A percentile compares a stretch with the other conserved stretches of the same genome.
These are phyloP conservation scores for Gorgonomyces haynaldii DNA, from an alignment of 192 early-diverging fungal species.

Conservation along the genomic window DNA sequence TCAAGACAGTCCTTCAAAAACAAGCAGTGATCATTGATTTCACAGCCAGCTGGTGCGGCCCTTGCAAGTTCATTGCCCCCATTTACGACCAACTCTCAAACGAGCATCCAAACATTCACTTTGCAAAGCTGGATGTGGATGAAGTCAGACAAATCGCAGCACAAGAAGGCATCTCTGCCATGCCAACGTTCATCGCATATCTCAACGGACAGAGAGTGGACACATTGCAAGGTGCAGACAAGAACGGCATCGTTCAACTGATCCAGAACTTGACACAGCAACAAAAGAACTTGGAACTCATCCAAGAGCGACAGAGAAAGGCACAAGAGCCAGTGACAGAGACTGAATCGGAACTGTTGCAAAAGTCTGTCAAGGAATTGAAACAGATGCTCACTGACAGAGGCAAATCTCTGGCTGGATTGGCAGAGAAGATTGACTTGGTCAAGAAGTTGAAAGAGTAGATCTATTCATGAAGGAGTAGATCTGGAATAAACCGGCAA, in stretches of 20 bases:
- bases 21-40: constrained; percentile 3
- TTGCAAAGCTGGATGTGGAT: constrained; percentile 24
- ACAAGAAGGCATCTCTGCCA: constrained; percentile 22
- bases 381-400: constrained; percentile 36
- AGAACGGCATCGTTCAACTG: constrained; percentile 40
- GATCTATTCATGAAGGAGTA: too few relatives aligned
- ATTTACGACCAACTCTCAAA: constrained; percentile 6
- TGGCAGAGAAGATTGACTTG: constrained; percentile 39
- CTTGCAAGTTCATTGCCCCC: constrained; percentile 14
- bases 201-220: constrained; percentile 52
- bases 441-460: constrained; percentile 20
- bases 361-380: constrained; percentile 34
- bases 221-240: constrained; percentile 62
- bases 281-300: not conserved
- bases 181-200: constrained; percentile 67
- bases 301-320: not conserved
- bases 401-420: constrained; percentile 22
- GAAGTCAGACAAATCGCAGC: constrained; percentile 12
- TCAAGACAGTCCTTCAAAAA: constrained; percentile 1
- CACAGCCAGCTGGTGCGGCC: constrained; percentile 11
- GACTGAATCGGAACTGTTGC: constrained; percentile 33
- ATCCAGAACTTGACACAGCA: constrained; percentile 29
- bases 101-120: not conserved
- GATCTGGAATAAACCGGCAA: too few relatives aligned
- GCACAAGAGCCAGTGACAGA: constrained; percentile 17